phyloP scores from a whole-genome alignment of 2,329 filamentous ascomycete genomes.

The Immersiporthe knoxdaviesiana region DNA sequence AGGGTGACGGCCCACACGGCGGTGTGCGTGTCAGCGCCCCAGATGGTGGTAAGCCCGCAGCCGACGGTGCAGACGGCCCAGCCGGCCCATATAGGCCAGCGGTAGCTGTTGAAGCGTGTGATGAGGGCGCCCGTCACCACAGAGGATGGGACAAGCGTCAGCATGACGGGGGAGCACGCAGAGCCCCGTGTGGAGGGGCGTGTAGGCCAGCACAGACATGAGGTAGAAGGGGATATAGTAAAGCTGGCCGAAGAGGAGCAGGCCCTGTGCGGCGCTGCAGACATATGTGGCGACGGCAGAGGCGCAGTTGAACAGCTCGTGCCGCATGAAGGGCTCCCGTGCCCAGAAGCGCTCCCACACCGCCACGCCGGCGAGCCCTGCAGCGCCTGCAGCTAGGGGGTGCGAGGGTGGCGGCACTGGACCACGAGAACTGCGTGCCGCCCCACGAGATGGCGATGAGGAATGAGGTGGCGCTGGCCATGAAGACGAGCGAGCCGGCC shows the following conservation, averaged over 20 bases:
- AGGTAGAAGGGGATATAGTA: conserved; percentile 46
- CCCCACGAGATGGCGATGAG: conserved; percentile 53
- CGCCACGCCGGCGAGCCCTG: conserved; percentile 43
- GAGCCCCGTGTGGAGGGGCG: conserved; percentile 40
- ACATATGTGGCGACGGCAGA: conserved; percentile 39
- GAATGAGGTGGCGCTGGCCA: conserved; percentile 46
- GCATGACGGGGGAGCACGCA: conserved; percentile 41
- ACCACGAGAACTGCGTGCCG: conserved; percentile 49
- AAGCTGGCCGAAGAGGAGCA: conserved; percentile 40
- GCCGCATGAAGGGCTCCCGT: conserved; percentile 39
- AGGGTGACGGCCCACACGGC: conserved; percentile 42
- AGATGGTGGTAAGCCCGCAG: conserved; percentile 34
- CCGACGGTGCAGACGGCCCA: conserved; percentile 39
- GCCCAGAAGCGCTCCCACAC: conserved; percentile 43
- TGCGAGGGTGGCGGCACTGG: conserved; percentile 42
- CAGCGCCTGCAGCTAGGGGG: conserved; percentile 49
- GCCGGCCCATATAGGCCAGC: conserved; percentile 44
- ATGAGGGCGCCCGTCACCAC: conserved; percentile 40
- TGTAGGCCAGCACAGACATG: conserved; percentile 39
- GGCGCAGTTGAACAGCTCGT: conserved; percentile 36
- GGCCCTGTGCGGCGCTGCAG: conserved; percentile 40
- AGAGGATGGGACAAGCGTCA: conserved; percentile 38
- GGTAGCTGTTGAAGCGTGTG: conserved; percentile 40
- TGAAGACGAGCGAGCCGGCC: conserved; percentile 50
- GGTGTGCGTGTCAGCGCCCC: conserved; percentile 36